Conservation (phyloP, 148 eudicot genomes). For the Pouteria glomerata region DNA sequence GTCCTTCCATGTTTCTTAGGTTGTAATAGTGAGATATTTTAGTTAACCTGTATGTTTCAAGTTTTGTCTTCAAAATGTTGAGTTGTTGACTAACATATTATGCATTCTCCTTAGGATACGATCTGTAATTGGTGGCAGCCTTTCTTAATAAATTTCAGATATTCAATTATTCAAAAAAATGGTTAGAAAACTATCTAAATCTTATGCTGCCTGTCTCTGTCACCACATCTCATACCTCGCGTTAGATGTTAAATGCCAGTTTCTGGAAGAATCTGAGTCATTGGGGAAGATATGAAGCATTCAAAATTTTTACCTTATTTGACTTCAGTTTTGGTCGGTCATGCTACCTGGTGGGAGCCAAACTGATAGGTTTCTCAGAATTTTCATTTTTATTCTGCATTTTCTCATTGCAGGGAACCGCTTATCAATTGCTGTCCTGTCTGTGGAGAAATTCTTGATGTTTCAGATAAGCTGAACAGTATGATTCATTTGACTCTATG, state of each 20-base stretch:
- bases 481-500: conserved; percentile 92
- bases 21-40: too few relatives aligned
- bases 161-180: too few relatives aligned
- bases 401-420: conserved; percentile 57
- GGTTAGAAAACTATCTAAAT: not conserved
- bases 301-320: not conserved
- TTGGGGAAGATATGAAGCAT: not conserved
- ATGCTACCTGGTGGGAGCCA: not conserved
- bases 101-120: too few relatives aligned
- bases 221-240: not conserved
- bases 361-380: not conserved
- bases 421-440: conserved; percentile 86
- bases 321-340: not conserved
- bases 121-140: too few relatives aligned
- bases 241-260: not conserved
- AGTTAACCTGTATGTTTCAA: too few relatives aligned
- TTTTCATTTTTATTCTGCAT: not conserved
- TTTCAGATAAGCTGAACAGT: conserved; percentile 55
- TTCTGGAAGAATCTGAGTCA: not conserved
- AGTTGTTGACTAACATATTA: too few relatives aligned
- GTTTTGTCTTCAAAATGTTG: too few relatives aligned
- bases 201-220: not conserved
- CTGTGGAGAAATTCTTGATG: conserved; percentile 77
- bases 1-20: too few relatives aligned
- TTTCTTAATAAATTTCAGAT: too few relatives aligned